Base-by-base conservation (phyloP, 345 rosid genomes). In the Lepidium africanum region DNA sequence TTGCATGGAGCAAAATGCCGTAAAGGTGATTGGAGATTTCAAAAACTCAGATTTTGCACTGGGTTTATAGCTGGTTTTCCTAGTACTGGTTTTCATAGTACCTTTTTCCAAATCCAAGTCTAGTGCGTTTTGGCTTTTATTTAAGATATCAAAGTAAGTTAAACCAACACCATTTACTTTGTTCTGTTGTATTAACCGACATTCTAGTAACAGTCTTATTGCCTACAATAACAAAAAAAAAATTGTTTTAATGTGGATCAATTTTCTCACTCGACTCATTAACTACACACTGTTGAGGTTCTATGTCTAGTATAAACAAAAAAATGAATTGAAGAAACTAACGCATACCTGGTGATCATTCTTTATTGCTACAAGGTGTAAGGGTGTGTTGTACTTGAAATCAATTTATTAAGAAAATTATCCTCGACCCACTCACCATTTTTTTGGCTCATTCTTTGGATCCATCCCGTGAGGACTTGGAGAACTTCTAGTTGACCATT, bases 291-390 rank as follows among this genome's bases (percentile, higher is more conserved):
- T 25, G 4, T 3, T 2, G 3, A 25, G 27, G 3, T 25, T 25
- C 4, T 3, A 25, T 25, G 27, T 25, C 4, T 21, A 21, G 23
- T 21, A 21, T 21, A 21, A 1, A 21, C 3, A 25, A 25, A 25
- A 25, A 25, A 21, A 1, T 21, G 2, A 25, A 33, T 1, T 25
- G 15, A 33, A 10, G 15, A 65, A 14, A 27, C 10, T 14, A 50
- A 65, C 50, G 3, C 68, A 51, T 60, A 54, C 74, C 78, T 76
- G 51, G 5, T 53, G 71, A 38, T 52, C 60, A 66, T 56, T 66
- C 3, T 10, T 51, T 37, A 27, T 69, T 33, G 72, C 75, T 64
- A 76, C 80, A n/a, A 58, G 13, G 21, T 79, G 79, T 53, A 79
- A 47, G 1, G 62, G 27, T 5, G 76, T 69, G 70, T 69, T 64